Evolutionary conservation across 345 rosid species (phyloP).

Genomic region (Salix caprea): DNA sequence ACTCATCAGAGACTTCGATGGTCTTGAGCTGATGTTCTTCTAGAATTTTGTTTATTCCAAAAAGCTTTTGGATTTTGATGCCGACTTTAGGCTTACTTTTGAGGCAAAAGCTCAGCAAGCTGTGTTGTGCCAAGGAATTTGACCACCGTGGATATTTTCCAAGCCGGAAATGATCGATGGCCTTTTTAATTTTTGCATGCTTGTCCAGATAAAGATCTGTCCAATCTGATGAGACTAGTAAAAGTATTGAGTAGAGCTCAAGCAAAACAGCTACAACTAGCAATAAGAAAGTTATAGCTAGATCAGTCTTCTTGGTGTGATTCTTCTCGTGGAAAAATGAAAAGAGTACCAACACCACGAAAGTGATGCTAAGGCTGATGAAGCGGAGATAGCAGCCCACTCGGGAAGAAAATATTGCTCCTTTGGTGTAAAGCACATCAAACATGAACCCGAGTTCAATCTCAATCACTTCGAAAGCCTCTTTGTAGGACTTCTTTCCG

Average conservation of each 20-base stretch:
- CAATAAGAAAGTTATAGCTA: constrained; percentile 13
- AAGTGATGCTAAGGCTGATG: constrained; percentile 9
- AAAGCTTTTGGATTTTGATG: neutral
- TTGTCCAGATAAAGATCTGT: constrained; percentile 1
- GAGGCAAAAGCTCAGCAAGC: constrained; percentile 3
- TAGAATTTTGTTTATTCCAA: neutral
- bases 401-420: constrained; percentile 11
- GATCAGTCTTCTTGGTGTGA: neutral
- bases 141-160: constrained; percentile 19
- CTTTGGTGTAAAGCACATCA: constrained; percentile 48
- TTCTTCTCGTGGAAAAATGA: neutral
- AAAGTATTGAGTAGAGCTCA: constrained; percentile 11
- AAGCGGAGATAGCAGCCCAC: constrained; percentile 23
- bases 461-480: constrained; percentile 26
- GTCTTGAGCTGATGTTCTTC: neutral
- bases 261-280: constrained; percentile 15
- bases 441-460: constrained; percentile 32
- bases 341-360: constrained; percentile 13
- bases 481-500: neutral
- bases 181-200: neutral
- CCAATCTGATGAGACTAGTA: constrained; percentile 10
- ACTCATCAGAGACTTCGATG: neutral
- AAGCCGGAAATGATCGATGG: neutral
- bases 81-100: neutral
- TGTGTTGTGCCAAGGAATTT: neutral